phyloP scores from a whole-genome alignment of 495 filamentous ascomycete genomes.

The Podospora australis region DNA sequence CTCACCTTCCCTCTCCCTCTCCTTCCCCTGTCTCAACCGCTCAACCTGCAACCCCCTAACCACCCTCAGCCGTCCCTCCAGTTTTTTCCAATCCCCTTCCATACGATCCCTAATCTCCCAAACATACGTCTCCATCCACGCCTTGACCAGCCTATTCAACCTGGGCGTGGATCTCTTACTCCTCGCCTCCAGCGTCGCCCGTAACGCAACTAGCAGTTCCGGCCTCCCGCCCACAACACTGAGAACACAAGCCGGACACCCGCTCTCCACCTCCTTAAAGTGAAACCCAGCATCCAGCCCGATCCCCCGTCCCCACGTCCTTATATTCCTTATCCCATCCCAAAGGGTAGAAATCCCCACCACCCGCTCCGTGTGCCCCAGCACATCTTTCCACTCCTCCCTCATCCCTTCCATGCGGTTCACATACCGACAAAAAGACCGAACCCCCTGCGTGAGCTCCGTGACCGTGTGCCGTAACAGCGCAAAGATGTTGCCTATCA shows the following conservation, averaged over 20 bases:
- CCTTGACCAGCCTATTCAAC: slow-evolving; percentile 30
- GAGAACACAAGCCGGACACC: slow-evolving; percentile 44
- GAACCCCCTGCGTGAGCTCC: too few relatives aligned
- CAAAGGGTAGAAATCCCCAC: background rate
- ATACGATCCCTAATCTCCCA: background rate
- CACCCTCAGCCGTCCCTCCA: background rate
- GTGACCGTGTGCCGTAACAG: too few relatives aligned
- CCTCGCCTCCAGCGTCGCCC: slow-evolving; percentile 30
- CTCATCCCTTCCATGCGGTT: background rate
- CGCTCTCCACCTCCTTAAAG: slow-evolving; percentile 22
- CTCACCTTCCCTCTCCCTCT: background rate
- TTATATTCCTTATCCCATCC: background rate
- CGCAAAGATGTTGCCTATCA: too few relatives aligned
- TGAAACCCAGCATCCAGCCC: background rate
- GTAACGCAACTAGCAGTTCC: slow-evolving; percentile 29
- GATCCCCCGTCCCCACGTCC: background rate
- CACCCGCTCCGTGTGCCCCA: background rate
- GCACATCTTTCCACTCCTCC: background rate
- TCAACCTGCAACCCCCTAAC: background rate
- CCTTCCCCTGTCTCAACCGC: background rate
- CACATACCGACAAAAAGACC: too few relatives aligned
- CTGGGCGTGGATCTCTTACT: slow-evolving; percentile 23
- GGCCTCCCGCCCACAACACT: slow-evolving; percentile 33
- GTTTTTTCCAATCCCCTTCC: background rate
- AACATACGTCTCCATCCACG: slow-evolving; percentile 30